A percentile compares a stretch with the other conserved stretches of the same genome.
Evolutionary conservation across 2,329 filamentous ascomycete genomes (phyloP).

Genomic region (Trichoderma endophyticum): DNA sequence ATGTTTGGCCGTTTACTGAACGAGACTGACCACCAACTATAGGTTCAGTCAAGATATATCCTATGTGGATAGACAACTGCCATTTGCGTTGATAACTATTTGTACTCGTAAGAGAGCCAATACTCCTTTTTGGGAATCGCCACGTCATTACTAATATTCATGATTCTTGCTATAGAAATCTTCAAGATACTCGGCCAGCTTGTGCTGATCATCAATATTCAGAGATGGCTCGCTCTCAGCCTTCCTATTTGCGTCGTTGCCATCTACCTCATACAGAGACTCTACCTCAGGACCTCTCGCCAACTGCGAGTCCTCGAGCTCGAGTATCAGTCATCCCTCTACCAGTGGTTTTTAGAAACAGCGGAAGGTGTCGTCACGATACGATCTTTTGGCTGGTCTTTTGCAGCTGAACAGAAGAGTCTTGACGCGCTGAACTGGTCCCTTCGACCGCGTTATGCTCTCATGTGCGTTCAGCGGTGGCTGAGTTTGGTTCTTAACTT

Average conservation of each 20-base stretch:
- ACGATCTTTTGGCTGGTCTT: constrained; percentile 29
- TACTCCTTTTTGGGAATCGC: not conserved
- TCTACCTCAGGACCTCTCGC: constrained; percentile 49
- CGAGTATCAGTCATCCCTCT: constrained; percentile 50
- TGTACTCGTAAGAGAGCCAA: constrained; percentile 20
- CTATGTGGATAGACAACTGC: constrained; percentile 39
- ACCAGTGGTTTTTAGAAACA: constrained; percentile 40
- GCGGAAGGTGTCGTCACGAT: constrained; percentile 28
- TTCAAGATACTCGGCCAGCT: constrained; percentile 42
- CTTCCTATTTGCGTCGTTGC: constrained; percentile 37
- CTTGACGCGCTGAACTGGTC: constrained; percentile 39
- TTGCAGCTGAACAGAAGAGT: constrained; percentile 32
- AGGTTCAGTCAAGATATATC: constrained; percentile 43
- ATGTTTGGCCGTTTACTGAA: not conserved
- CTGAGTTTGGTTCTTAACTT: constrained; percentile 46
- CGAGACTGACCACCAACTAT: not conserved
- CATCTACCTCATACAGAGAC: constrained; percentile 28
- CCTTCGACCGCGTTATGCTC: constrained; percentile 32
- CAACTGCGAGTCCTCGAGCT: constrained; percentile 56
- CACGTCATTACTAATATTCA: not conserved
- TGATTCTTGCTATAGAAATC: constrained; percentile 26
- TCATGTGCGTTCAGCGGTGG: constrained; percentile 49
- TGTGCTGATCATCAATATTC: constrained; percentile 42
- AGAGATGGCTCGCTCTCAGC: constrained; percentile 42
- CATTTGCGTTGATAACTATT: constrained; percentile 32